Evolutionary conservation across 352 stramenopile genomes (phyloP).

Genomic region (Thraustochytrium sp.): DNA sequence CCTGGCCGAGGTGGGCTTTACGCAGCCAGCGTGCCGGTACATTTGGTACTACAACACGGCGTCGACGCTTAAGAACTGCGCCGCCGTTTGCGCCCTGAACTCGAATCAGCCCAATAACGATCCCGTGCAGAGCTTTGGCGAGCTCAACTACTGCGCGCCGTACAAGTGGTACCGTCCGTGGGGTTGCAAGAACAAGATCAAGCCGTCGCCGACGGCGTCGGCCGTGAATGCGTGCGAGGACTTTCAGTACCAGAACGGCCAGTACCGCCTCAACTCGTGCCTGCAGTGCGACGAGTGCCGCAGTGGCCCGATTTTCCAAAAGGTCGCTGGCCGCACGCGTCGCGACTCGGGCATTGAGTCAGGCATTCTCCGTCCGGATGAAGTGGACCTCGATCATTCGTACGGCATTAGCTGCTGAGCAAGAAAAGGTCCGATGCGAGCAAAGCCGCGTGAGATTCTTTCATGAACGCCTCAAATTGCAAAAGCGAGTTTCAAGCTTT

Average conservation of each 20-base stretch:
- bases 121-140: not conserved
- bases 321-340: constrained; percentile 30
- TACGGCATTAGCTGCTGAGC: constrained; percentile 16
- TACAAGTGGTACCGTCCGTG: not conserved
- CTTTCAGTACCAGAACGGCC: constrained; percentile 38
- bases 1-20: not conserved
- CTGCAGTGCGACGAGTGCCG: constrained; percentile 44
- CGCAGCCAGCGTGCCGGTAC: not conserved
- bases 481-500: no score
- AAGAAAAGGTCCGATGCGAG: no score
- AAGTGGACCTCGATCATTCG: constrained; percentile 22
- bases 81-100: not conserved
- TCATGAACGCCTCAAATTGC: no score
- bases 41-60: constrained; percentile 43
- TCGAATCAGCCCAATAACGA: not conserved
- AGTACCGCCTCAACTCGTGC: constrained; percentile 38
- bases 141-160: not conserved
- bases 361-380: not conserved
- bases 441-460: no score
- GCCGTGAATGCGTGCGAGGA: constrained; percentile 15
- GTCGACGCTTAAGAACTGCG: not conserved
- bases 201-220: not conserved
- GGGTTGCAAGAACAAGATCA: constrained; percentile 38
- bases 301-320: constrained; percentile 39
- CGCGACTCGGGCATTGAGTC: constrained; percentile 17